Conservation (phyloP, 2,329 filamentous ascomycete species). For the Calonectria naviculata region DNA sequence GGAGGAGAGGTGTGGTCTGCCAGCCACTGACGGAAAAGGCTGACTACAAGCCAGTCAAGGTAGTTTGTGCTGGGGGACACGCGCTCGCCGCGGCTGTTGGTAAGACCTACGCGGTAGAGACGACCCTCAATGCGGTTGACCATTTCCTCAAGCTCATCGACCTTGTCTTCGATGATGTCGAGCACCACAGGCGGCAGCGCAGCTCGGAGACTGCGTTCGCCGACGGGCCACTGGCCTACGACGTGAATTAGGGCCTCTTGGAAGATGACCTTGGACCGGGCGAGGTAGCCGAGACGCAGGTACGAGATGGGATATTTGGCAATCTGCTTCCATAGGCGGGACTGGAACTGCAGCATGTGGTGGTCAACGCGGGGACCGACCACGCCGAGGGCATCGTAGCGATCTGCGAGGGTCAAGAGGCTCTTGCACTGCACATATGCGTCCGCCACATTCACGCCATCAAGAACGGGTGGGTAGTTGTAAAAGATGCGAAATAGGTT, state of each 20-base stretch:
- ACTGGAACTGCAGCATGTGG: conserved; percentile 91
- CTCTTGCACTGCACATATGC: conserved; percentile 96
- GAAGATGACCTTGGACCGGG: conserved; percentile 85
- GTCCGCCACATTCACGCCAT: conserved; percentile 88
- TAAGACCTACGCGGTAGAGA: conserved; percentile 84
- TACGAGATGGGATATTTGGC: conserved; percentile 96
- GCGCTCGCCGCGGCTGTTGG: conserved; percentile 82
- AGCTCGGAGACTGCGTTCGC: conserved; percentile 79
- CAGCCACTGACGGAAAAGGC: conserved; percentile 91
- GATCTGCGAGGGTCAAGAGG: conserved; percentile 87
- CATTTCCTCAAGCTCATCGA: conserved; percentile 88
- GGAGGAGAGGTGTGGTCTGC: conserved; percentile 85
- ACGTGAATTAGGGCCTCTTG: conserved; percentile 92
- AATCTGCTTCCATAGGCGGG: conserved; percentile 93
- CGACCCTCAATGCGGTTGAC: conserved; percentile 83
- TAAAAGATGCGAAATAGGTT: conserved; percentile 97
- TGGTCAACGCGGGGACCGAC: conserved; percentile 93
- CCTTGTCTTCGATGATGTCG: conserved; percentile 94
- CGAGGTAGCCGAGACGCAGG: conserved; percentile 87
- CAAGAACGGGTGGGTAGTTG: conserved; percentile 86
- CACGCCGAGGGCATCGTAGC: conserved; percentile 90
- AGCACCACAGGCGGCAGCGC: conserved; percentile 81
- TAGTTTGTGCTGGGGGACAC: conserved; percentile 84
- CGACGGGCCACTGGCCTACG: conserved; percentile 91
- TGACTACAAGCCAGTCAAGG: conserved; percentile 89